Evolutionary conservation across 805 yeast species (phyloP).

Genomic region (Yarrowia sp.): DNA sequence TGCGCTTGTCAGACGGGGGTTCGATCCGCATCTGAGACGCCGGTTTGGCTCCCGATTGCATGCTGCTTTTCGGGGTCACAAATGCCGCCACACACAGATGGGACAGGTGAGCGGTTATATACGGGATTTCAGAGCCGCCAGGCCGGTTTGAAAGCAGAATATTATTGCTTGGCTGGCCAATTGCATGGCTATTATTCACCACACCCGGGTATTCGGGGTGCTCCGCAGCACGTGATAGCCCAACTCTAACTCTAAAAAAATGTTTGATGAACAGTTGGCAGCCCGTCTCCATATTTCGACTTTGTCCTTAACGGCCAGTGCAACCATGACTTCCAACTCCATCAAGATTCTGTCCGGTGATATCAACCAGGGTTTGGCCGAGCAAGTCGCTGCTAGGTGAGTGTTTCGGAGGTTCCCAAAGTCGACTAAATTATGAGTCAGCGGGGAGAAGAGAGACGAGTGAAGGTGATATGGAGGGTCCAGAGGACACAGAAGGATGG

Average conservation of each 20-base stretch:
- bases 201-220: not conserved
- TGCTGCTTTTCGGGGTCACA: not conserved
- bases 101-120: not conserved
- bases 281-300: conserved; percentile 5
- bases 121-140: no score
- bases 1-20: not conserved
- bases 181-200: not conserved
- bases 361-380: conserved; percentile 76
- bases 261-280: conserved; percentile 8
- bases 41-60: conserved; percentile 18
- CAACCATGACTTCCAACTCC: conserved; percentile 46
- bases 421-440: not conserved
- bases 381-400: conserved; percentile 57
- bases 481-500: not conserved
- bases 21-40: conserved; percentile 25
- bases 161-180: not conserved
- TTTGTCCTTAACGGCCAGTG: conserved; percentile 22
- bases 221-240: conserved; percentile 8
- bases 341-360: conserved; percentile 57
- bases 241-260: conserved; percentile 25
- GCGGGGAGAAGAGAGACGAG: not conserved
- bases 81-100: no score
- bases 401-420: not conserved
- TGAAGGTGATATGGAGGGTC: no score
- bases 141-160: not conserved